Evolutionary conservation across 139 green algal genomes (phyloP).

Genomic region (Chlamydomonas eustigma): DNA sequence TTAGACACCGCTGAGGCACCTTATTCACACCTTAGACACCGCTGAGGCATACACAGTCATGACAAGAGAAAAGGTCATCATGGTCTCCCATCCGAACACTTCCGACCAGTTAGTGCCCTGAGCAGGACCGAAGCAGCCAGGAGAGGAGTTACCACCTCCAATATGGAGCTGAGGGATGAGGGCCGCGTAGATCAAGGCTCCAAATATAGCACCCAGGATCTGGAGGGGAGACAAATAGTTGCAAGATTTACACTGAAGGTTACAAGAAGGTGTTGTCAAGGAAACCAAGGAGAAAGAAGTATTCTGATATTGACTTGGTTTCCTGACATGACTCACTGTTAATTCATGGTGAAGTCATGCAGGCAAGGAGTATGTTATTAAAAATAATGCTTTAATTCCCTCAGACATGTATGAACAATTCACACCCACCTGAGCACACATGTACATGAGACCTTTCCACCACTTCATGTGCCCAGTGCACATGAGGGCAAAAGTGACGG

Average conservation of each 20-base stretch:
- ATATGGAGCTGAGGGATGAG: slow-evolving; percentile 47
- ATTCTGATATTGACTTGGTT: no score
- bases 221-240: no score
- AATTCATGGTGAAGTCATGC: no score
- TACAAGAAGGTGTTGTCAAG: no score
- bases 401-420: not conserved
- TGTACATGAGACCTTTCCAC: slow-evolving; percentile 63
- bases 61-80: slow-evolving; percentile 59
- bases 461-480: slow-evolving; percentile 70
- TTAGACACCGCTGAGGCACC: no score
- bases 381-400: no score
- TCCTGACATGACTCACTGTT: no score
- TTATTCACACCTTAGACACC: slow-evolving; percentile 37
- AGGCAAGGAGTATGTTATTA: no score
- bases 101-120: slow-evolving; percentile 11
- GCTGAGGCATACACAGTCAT: slow-evolving; percentile 62
- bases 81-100: slow-evolving; percentile 68
- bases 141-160: slow-evolving; percentile 25
- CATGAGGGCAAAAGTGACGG: slow-evolving; percentile 67
- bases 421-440: slow-evolving; percentile 57
- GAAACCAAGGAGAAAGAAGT: no score
- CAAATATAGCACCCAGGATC: slow-evolving; percentile 65
- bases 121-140: slow-evolving; percentile 47
- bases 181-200: slow-evolving; percentile 49
- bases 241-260: no score